A percentile compares a stretch with the other conserved stretches of the same genome.
phyloP scores from a whole-genome alignment of 257 asterid genomes.

The Solanum peruvianum region DNA sequence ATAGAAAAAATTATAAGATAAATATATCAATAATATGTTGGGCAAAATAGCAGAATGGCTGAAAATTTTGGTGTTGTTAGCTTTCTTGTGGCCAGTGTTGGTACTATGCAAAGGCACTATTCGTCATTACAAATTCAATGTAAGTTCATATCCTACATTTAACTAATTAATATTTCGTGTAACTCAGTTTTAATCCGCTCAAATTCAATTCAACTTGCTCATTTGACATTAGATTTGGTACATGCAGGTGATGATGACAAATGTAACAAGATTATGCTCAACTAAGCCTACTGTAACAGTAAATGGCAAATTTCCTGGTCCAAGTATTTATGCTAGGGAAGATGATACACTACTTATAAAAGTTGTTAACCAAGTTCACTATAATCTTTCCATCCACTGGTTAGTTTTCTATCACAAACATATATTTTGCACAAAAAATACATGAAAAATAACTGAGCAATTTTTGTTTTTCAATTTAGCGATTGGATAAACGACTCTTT shows the following conservation, averaged over 20 bases:
- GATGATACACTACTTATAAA: slow-evolving; percentile 45
- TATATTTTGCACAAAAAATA: neutral
- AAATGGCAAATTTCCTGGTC: slow-evolving; percentile 57
- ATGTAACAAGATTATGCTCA: slow-evolving; percentile 34
- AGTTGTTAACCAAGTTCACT: slow-evolving; percentile 41
- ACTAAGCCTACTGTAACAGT: slow-evolving; percentile 42
- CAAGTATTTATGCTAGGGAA: slow-evolving; percentile 46
- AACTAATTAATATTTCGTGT: neutral
- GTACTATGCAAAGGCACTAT: slow-evolving; percentile 14
- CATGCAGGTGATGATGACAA: slow-evolving; percentile 31
- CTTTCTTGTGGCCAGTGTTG: slow-evolving; percentile 16
- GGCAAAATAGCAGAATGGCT: slow-evolving; percentile 20
- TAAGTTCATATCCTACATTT: slow-evolving; percentile 5
- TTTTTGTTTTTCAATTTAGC: too few species aligned
- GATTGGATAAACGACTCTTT: neutral
- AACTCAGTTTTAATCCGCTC: neutral
- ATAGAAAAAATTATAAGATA: neutral
- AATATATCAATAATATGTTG: neutral
- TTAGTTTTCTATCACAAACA: neutral
- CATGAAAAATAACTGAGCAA: neutral
- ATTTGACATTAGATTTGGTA: neutral
- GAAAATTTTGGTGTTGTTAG: slow-evolving; percentile 6
- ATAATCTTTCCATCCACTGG: slow-evolving; percentile 53
- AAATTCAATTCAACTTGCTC: neutral
- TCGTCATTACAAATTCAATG: slow-evolving; percentile 44